These are phyloP conservation scores for Panicum miliaceum DNA, from an alignment of 176 grass and related monocot genomes.

Conservation along the genomic window DNA sequence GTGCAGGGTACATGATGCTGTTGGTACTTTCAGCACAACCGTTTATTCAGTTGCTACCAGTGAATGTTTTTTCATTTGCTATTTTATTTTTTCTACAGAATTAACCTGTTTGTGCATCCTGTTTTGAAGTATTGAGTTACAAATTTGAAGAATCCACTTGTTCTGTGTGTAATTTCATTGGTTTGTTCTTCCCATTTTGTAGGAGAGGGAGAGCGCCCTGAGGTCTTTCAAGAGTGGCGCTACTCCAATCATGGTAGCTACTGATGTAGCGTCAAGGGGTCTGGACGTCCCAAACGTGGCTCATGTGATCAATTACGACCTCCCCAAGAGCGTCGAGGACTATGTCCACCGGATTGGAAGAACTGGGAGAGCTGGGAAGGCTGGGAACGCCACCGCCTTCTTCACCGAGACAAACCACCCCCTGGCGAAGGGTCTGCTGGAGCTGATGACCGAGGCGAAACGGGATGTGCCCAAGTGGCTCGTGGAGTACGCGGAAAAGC, in stretches of 20 bases:
- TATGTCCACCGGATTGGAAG: conserved; percentile 90
- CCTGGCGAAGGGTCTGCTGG: conserved; percentile 60
- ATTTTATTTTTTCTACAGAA: background rate
- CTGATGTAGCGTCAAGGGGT: conserved; percentile 79
- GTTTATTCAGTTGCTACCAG: background rate
- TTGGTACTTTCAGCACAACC: background rate
- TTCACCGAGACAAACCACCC: conserved; percentile 59
- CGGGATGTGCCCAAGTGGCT: conserved; percentile 73
- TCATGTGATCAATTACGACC: conserved; percentile 87
- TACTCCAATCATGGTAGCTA: conserved; percentile 78
- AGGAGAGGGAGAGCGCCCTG: conserved; percentile 80
- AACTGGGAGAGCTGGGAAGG: conserved; percentile 85
- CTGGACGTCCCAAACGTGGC: conserved; percentile 78
- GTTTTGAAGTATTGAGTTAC: conserved; percentile 36
- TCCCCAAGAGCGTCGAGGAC: conserved; percentile 75
- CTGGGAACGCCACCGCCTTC: conserved; percentile 74
- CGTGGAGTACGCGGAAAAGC: conserved; percentile 43
- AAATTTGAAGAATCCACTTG: background rate
- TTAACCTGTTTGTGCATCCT: conserved; percentile 10
- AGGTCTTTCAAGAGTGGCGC: conserved; percentile 68
- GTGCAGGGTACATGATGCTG: background rate
- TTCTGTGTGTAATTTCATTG: background rate
- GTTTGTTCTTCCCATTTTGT: conserved; percentile 34
- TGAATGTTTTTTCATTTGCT: background rate
- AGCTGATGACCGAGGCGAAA: conserved; percentile 70